Evolutionary conservation across 1,284 basidiomycete genomes (phyloP).

Genomic region (Melampsora abietis-canadensis): DNA sequence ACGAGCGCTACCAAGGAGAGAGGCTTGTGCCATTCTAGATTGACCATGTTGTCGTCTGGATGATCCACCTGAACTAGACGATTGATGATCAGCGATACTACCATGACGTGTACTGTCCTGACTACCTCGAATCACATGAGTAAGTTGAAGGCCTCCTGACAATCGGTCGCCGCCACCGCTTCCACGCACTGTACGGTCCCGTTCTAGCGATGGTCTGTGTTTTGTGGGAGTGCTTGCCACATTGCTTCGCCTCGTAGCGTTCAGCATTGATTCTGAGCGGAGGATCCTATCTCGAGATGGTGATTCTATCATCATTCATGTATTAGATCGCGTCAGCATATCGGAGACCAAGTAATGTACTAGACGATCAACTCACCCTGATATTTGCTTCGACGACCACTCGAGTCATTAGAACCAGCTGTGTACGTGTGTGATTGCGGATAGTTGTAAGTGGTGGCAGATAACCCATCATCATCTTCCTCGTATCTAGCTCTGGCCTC

Average conservation of each 20-base stretch:
- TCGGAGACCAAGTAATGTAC: too few species aligned
- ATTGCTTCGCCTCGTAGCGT: too few species aligned
- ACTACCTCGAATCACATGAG: constrained; percentile 12
- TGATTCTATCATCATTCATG: too few species aligned
- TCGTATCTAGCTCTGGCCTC: constrained; percentile 10
- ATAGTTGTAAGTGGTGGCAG: constrained; percentile 30
- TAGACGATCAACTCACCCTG: too few species aligned
- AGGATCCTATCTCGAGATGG: too few species aligned
- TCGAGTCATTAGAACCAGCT: constrained; percentile 20
- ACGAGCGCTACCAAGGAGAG: too few species aligned
- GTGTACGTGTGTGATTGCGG: constrained; percentile 14
- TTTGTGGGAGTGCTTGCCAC: constrained; percentile 6
- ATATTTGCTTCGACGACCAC: constrained; percentile 22
- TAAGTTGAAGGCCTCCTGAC: constrained; percentile 7
- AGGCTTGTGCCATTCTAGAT: not conserved
- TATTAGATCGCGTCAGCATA: too few species aligned
- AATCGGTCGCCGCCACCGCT: constrained; percentile 7
- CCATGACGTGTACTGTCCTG: constrained; percentile 15
- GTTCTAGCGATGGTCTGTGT: not conserved
- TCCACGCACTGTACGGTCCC: constrained; percentile 33
- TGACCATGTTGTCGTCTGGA: constrained; percentile 7
- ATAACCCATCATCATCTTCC: constrained; percentile 34
- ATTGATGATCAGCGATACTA: constrained; percentile 8
- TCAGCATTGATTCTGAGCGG: too few species aligned
- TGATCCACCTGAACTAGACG: constrained; percentile 35